A percentile compares a stretch with the other conserved stretches of the same genome.
Evolutionary conservation across 225 moss, liverwort and hornwort genomes (phyloP).

Genomic region (Sphagnum tenellum): DNA sequence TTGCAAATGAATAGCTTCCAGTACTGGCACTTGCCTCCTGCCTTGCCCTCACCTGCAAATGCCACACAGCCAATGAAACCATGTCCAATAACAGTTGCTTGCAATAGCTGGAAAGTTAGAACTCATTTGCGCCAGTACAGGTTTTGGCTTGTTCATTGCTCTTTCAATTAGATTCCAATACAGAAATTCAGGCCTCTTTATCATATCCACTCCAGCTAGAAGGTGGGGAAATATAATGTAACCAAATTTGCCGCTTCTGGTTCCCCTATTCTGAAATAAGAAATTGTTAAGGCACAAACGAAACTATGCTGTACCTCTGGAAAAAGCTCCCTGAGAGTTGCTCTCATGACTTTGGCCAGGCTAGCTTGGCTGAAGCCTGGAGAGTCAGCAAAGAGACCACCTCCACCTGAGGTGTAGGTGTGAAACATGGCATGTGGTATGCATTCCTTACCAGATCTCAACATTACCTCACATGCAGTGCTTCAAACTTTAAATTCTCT

Average conservation of each 20-base stretch:
- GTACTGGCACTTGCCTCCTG: conserved; percentile 26
- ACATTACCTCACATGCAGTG: conserved; percentile 72
- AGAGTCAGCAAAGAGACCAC: conserved; percentile 83
- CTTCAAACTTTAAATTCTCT: conserved; percentile 58
- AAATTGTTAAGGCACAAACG: too few species aligned
- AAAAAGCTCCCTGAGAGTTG: conserved; percentile 62
- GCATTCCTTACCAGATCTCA: conserved; percentile 76
- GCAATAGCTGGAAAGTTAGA: too few species aligned
- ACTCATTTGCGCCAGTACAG: too few species aligned
- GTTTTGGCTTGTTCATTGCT: too few species aligned
- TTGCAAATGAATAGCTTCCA: conserved; percentile 70
- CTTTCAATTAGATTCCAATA: too few species aligned
- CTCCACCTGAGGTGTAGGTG: conserved; percentile 68
- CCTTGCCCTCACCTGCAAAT: conserved; percentile 47
- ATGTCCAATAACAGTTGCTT: too few species aligned
- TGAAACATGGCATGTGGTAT: conserved; percentile 90
- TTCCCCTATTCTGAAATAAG: too few species aligned
- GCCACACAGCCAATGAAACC: conserved; percentile 1
- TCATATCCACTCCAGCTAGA: too few species aligned
- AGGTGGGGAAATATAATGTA: too few species aligned
- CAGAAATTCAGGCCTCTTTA: too few species aligned
- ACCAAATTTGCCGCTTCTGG: too few species aligned
- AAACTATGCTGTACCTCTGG: conserved; percentile 54
- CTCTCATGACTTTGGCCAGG: conserved; percentile 66
- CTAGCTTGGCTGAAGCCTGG: conserved; percentile 98